A percentile compares a stretch with the other conserved stretches of the same genome.
Evolutionary conservation across 106 monocot genomes (phyloP).

Genomic region (Posidonia australis): DNA sequence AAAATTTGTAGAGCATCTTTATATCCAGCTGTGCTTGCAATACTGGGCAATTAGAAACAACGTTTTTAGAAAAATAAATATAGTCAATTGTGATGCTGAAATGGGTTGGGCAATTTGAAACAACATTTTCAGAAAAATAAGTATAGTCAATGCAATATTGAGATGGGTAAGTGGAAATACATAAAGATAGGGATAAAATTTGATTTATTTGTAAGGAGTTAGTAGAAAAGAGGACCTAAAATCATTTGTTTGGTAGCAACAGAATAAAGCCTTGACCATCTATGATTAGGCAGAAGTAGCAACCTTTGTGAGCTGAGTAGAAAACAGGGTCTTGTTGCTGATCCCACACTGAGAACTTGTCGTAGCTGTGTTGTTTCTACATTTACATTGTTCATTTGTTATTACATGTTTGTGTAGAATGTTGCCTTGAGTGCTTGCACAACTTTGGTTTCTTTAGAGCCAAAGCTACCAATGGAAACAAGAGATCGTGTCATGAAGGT

Average conservation of each 20-base stretch:
- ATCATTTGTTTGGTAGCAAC: background rate
- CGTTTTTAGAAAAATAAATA: no score
- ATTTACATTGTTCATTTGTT: constrained; percentile 1
- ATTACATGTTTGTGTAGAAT: constrained; percentile 41
- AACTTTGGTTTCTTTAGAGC: constrained; percentile 88
- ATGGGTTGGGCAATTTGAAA: no score
- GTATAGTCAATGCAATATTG: background rate
- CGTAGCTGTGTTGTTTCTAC: background rate
- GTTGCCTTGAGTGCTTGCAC: constrained; percentile 92
- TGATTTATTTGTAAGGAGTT: background rate
- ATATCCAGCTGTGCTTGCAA: no score
- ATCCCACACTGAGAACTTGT: background rate
- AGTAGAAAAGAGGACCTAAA: background rate
- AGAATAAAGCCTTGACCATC: background rate
- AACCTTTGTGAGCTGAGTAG: background rate
- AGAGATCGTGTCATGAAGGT: constrained; percentile 96
- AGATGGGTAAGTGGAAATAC: background rate
- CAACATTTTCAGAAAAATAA: no score
- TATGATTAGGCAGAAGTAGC: no score
- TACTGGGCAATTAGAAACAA: no score
- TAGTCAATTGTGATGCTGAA: no score
- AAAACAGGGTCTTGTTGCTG: background rate
- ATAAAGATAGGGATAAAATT: background rate
- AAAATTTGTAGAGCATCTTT: no score
- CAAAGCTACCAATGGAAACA: constrained; percentile 81